Evolutionary conservation across 1,284 basidiomycete species (phyloP).

Genomic region (Boletus nobilissimus): DNA sequence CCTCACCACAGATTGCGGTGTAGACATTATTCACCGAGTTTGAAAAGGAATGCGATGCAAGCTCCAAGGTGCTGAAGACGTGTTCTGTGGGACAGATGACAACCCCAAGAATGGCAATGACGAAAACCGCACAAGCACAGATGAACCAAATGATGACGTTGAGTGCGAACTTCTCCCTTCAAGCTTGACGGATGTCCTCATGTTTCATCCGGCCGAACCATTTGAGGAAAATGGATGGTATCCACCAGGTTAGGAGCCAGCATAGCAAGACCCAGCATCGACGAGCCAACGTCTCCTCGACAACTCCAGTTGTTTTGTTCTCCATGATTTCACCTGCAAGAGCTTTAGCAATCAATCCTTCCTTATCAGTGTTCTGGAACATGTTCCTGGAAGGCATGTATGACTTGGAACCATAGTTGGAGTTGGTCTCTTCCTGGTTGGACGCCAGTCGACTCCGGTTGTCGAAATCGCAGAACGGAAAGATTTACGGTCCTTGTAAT

Average conservation of each 20-base stretch:
- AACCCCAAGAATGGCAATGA: slow-evolving; percentile 89
- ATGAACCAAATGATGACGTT: slow-evolving; percentile 98
- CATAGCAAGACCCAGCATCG: slow-evolving; percentile 90
- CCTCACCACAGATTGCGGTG: slow-evolving; percentile 90
- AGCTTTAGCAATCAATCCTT: slow-evolving; percentile 79
- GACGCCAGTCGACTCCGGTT: slow-evolving; percentile 78
- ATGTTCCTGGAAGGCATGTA: slow-evolving; percentile 96
- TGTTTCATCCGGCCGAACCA: slow-evolving; percentile 92
- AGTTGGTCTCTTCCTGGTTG: slow-evolving; percentile 79
- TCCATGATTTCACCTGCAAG: slow-evolving; percentile 84
- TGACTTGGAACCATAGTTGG: slow-evolving; percentile 86
- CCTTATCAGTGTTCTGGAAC: slow-evolving; percentile 86
- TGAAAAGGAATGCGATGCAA: slow-evolving; percentile 75
- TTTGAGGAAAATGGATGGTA: slow-evolving; percentile 78
- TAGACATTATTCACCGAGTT: slow-evolving; percentile 80
- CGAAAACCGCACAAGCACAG: slow-evolving; percentile 88
- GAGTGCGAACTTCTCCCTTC: slow-evolving; percentile 96
- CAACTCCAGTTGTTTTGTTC: slow-evolving; percentile 86
- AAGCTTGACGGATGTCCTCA: slow-evolving; percentile 92
- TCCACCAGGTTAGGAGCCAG: slow-evolving; percentile 93
- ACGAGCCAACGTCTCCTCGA: slow-evolving; percentile 84
- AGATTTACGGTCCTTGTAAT: slow-evolving; percentile 83
- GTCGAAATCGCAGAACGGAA: slow-evolving; percentile 80
- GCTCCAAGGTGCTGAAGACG: slow-evolving; percentile 84
- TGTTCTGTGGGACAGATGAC: slow-evolving; percentile 96